Evolutionary conservation across 2,329 filamentous ascomycete species (phyloP).

Genomic region (Trichoderma koningii): DNA sequence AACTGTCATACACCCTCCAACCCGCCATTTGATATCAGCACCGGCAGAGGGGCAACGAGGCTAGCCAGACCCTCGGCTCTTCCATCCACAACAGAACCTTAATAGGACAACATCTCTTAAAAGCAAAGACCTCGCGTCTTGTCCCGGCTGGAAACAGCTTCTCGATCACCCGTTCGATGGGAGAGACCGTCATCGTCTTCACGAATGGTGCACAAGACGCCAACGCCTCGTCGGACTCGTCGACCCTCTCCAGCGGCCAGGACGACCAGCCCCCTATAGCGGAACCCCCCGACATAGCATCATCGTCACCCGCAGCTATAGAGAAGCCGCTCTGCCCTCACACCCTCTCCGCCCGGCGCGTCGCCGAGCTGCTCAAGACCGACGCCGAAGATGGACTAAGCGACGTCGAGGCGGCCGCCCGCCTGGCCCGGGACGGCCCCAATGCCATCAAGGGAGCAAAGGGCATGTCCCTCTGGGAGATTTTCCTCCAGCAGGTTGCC

Average conservation of each 20-base stretch:
- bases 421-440: slow-evolving; percentile 65
- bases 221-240: slow-evolving; percentile 44
- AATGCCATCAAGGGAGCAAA: slow-evolving; percentile 73
- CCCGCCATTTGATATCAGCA: neutral
- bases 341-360: slow-evolving; percentile 41
- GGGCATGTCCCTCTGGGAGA: slow-evolving; percentile 72
- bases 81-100: neutral
- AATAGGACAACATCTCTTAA: neutral
- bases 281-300: slow-evolving; percentile 40
- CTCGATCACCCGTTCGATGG: slow-evolving; percentile 45
- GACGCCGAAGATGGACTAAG: slow-evolving; percentile 62
- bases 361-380: slow-evolving; percentile 46
- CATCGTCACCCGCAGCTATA: slow-evolving; percentile 32
- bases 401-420: slow-evolving; percentile 62
- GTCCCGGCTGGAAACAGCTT: slow-evolving; percentile 23
- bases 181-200: slow-evolving; percentile 43
- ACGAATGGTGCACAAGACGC: slow-evolving; percentile 48
- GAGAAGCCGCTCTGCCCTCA: slow-evolving; percentile 42
- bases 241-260: slow-evolving; percentile 39
- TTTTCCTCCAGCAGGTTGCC: slow-evolving; percentile 74
- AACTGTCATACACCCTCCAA: neutral
- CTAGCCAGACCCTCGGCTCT: neutral
- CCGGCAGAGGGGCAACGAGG: slow-evolving; percentile 2
- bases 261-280: slow-evolving; percentile 47
- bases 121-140: neutral